Evolutionary conservation across 495 filamentous ascomycete genomes (phyloP), one percentile per base, ranked within the genome.

Genomic region (Aspergillus saccharolyticus): DNA sequence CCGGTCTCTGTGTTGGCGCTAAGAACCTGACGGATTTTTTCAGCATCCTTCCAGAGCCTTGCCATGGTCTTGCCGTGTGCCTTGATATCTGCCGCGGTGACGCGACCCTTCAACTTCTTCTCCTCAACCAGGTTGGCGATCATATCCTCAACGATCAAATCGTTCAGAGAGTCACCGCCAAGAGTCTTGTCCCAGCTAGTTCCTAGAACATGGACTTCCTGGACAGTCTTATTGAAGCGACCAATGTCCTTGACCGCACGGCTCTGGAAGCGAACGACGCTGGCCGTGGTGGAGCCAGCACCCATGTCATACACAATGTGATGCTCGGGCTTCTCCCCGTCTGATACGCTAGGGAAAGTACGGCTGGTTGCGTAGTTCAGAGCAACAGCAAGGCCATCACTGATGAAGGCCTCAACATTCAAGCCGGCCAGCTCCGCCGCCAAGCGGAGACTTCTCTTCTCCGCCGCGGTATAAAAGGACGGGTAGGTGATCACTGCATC

Each of bases 241-340:
- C 94, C 92, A 56, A 95, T 75, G 66, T 96, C 91, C 77, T 97
- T 99, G 48, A 97, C 89, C 6, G 80, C 87, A 61, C 84, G 84
- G 65, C 88, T 89, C 68, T 96, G 92, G 76, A 97, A 96, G 63
- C 83, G 87, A 68, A 99, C 67, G 17, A 99, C 78, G 8, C 91
- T 95, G n/a, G 93, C 94, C 56, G 90, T 96, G 16, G 95, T 90
- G n/a, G 90, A 96, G 9, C 94, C 94, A 64, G 94, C 94, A 57
- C 94, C 94, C 92, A 97, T 97, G 64, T 99, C 95, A 63, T 91
- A 97, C 17, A 99, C 83, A 66, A 99, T 78, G 67, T 99, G 90
- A 64, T 88, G 83, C 70, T 99, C 94, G 3, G 94, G 89, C 76
- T 90, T 92, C 62, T 85, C 86, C 46, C 91, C 92, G 54, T 93